A percentile compares a stretch with the other conserved stretches of the same genome.
phyloP scores from a whole-genome alignment of 345 rosid species.

The Sisymbrium irio region DNA sequence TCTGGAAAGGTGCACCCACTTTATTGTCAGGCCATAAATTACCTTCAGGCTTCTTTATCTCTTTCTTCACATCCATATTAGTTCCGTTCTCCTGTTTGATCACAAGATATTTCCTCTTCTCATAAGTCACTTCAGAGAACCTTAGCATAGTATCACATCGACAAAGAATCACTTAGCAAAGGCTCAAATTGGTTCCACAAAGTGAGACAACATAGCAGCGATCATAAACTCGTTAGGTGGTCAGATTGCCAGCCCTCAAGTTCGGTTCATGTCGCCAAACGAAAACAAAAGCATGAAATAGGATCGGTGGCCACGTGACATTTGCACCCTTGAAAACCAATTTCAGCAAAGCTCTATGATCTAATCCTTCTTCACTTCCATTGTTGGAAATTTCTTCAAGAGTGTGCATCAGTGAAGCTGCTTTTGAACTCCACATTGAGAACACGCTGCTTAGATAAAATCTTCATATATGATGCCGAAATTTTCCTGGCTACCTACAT shows the following conservation, averaged over 20 bases:
- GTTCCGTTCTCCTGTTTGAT: no score
- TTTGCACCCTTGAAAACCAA: not conserved
- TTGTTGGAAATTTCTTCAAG: not conserved
- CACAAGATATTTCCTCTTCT: no score
- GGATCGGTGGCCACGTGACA: constrained; percentile 4
- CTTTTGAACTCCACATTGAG: constrained; percentile 2
- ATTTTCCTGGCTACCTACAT: not conserved
- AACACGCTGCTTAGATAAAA: constrained; percentile 18
- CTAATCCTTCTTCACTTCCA: not conserved
- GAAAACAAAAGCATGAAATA: not conserved
- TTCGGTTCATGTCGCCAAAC: not conserved
- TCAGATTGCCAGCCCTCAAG: not conserved
- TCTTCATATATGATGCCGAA: not conserved
- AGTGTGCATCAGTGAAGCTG: constrained; percentile 8
- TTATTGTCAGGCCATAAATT: not conserved
- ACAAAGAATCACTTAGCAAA: not conserved
- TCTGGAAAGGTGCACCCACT: not conserved
- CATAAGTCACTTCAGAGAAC: no score
- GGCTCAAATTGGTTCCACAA: not conserved
- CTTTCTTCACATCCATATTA: no score
- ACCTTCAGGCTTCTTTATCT: constrained; percentile 1
- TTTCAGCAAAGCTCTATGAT: not conserved
- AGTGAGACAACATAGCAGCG: not conserved
- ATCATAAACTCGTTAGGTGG: not conserved
- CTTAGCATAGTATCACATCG: not conserved